These are phyloP conservation scores for Trifolium subterraneum DNA, from an alignment of 306 rosid species.

Conservation along the genomic window DNA sequence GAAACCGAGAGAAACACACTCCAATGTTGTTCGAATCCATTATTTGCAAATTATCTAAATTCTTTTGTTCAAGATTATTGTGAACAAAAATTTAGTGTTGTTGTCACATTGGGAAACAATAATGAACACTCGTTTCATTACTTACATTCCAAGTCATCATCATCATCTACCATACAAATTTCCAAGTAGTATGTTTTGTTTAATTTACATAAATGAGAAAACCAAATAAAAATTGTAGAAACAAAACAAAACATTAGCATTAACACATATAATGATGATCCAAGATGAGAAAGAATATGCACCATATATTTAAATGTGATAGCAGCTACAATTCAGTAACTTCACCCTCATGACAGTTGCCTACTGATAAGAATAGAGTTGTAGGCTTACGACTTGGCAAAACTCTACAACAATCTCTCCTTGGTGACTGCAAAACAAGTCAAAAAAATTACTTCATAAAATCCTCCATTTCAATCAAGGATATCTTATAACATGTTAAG, in stretches of 20 bases:
- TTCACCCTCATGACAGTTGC: constrained; percentile 67
- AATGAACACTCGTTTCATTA: constrained; percentile 3
- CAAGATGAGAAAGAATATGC: not conserved
- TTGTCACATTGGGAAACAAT: not conserved
- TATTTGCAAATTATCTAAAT: not conserved
- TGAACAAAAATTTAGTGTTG: not conserved
- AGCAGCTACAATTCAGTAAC: constrained; percentile 59
- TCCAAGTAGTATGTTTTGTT: constrained; percentile 24
- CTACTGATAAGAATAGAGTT: constrained; percentile 68
- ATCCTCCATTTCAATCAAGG: not conserved
- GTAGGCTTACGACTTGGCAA: constrained; percentile 56
- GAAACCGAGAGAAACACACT: too few species aligned
- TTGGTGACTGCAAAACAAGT: constrained; percentile 73
- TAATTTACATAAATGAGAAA: constrained; percentile 34
- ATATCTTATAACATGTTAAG: not conserved
- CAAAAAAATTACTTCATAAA: not conserved
- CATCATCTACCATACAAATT: not conserved
- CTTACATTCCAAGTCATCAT: constrained; percentile 26
- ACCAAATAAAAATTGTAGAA: constrained; percentile 16
- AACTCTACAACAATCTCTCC: constrained; percentile 89
- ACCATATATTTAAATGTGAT: constrained; percentile 15
- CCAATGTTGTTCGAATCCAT: too few species aligned
- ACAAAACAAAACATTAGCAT: constrained; percentile 29
- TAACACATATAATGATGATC: not conserved
- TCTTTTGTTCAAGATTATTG: not conserved